phyloP scores from a whole-genome alignment of 192 early-diverging fungal species.

The Phycomyces nitens region DNA sequence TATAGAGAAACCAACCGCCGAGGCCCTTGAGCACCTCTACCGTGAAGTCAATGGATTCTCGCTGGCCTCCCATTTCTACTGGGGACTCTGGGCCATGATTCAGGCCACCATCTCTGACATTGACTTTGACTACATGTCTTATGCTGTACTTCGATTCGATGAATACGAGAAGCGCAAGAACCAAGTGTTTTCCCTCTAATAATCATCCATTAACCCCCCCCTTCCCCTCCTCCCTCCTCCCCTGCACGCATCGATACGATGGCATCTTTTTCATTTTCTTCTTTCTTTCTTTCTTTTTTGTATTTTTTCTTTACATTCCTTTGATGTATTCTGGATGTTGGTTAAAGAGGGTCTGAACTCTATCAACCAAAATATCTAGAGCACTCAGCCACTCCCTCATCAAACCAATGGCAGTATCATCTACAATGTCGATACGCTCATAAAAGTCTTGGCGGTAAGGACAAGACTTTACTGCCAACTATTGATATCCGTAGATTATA shows the following conservation, averaged over 20 bases:
- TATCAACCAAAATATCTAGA: constrained; percentile 64
- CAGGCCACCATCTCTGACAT: constrained; percentile 89
- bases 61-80: constrained; percentile 90
- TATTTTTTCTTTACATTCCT: constrained; percentile 16
- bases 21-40: constrained; percentile 62
- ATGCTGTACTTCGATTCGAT: constrained; percentile 74
- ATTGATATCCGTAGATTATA: not conserved
- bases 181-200: constrained; percentile 35
- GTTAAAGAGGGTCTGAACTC: constrained; percentile 57
- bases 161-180: constrained; percentile 67
- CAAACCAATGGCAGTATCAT: constrained; percentile 51
- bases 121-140: constrained; percentile 93
- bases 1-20: constrained; percentile 28
- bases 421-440: constrained; percentile 65
- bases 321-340: constrained; percentile 19
- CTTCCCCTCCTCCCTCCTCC: no score
- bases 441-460: constrained; percentile 86
- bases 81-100: constrained; percentile 77
- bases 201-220: not conserved
- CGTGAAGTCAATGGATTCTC: constrained; percentile 79
- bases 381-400: constrained; percentile 66
- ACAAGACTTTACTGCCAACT: constrained; percentile 86
- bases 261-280: not conserved
- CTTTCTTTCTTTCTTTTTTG: constrained; percentile 9
- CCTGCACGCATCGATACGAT: no score